Base-by-base conservation (phyloP, 805 yeast genomes). In the Zygotorulaspora chibaensis region DNA sequence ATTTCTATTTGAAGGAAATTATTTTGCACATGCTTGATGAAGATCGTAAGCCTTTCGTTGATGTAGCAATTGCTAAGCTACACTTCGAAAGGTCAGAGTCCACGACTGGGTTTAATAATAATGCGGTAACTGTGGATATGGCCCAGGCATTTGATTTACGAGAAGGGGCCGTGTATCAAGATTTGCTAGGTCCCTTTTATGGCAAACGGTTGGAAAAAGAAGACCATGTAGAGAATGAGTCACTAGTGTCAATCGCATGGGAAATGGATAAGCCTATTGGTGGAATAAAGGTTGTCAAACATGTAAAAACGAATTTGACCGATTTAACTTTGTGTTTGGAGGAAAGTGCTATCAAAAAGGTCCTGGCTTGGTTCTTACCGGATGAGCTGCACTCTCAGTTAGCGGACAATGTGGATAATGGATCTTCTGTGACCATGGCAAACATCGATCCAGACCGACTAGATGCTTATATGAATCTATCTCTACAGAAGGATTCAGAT, bases 231-330 rank as follows among this genome's bases (percentile, higher is more conserved):
- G 30, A 55, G 25, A 45, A 56, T 30, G 47, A 54, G 11, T 68
- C 67, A 29, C 63, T 78, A 49, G 61, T 83, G 7, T 63, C 66
- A 6, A 63, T 81, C 2, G 59, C 67, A 9, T 90, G 98, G 98
- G 76, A 79, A n/a, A 78, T 85, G 81, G 77, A 84, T 42, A 79
- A 77, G 44, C 88, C 95, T 0, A 84, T 91, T 45, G 98, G 96
- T 27, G 98, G 98, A 9, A 88, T 90, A 41, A 77, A 85, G n/a
- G 81, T 90, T 18, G 72, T 90, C 67, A 81, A 80, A 48, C 69
- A 75, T 41, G 81, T 87, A 18, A 77, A 77, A 30, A 70, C 87
- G 15, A 63, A 67, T 1, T 62, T 87, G 13, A 74, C 76, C 42
- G 96, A 96, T 0, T 56, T 90, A 50, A 79, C 78, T 48, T 55